Base-by-base conservation (phyloP, 371 early-diverging fungal genomes). In the Circinella umbellata region DNA sequence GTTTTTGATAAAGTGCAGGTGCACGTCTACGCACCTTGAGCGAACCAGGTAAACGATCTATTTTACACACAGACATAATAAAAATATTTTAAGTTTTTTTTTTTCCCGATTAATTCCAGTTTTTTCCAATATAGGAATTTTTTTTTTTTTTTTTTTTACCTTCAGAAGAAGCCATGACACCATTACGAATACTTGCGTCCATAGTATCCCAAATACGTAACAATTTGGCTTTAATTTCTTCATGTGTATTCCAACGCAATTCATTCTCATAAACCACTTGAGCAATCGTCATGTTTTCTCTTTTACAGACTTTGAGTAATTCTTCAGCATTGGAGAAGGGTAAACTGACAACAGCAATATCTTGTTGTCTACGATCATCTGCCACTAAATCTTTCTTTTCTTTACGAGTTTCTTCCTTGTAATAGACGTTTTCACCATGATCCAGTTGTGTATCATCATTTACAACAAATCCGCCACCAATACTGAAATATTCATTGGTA, bases 401-500 rank as follows among this genome's bases (percentile, higher is more conserved):
- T 37, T 73, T 72, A 11, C 42, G 42, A 6, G 70, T 68, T 62
- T 82, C 80, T 62, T 86, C 82, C 75, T 92, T 93, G 77, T 92
- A 96, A 70, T 89, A 96, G 5, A 93, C 92, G 73, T 96, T 96
- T 73, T 93, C 95, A 73, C 93, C 95, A 71, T 94, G 94, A 42
- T 89, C 90, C 10, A 94, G 72, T 67, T 93, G 91, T 1, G 96
- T 95, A 57, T 89, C 83, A 27, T 94, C 96, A 75, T 95, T 95
- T 39, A 98, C 94, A 17, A 98, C 97, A 80, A 98, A 98, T 3
- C 98, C 98, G 61, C 97, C 97, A 37, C 97, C 97, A 75, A 96
- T 95, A 70, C 94, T 93, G 76, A 96, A 96, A 81, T 95, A 96
- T 78, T 96, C 96, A 77, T 96, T 95, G 27, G 95, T 94, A 4